Evolutionary conservation across 1,284 basidiomycete species (phyloP).

Genomic region (Leccinum proliferum): DNA sequence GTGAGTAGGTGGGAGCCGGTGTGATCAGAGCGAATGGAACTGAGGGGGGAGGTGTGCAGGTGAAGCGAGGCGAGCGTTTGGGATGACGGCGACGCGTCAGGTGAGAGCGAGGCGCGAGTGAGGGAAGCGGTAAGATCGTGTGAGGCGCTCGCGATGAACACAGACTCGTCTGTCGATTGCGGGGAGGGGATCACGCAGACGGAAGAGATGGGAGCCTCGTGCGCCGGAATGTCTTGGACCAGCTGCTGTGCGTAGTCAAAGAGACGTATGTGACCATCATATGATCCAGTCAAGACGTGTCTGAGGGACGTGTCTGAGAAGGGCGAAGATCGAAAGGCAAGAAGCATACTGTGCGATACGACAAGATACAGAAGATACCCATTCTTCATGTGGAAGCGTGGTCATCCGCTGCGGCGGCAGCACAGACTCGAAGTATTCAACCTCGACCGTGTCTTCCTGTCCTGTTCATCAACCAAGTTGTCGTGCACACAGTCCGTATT

Average conservation of each 20-base stretch:
- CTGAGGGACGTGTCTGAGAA: slow-evolving; percentile 30
- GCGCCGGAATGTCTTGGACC: slow-evolving; percentile 44
- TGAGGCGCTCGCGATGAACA: slow-evolving; percentile 74
- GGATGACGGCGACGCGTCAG: slow-evolving; percentile 43
- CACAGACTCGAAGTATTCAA: slow-evolving; percentile 93
- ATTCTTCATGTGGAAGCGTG: slow-evolving; percentile 86
- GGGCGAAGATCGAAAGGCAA: background rate
- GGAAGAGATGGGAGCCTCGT: slow-evolving; percentile 71
- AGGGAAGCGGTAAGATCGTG: slow-evolving; percentile 77
- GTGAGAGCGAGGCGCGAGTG: slow-evolving; percentile 42
- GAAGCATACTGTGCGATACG: slow-evolving; percentile 56
- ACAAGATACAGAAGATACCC: slow-evolving; percentile 85
- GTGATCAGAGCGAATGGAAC: slow-evolving; percentile 55
- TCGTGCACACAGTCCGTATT: background rate
- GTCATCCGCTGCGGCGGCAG: slow-evolving; percentile 85
- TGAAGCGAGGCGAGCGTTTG: slow-evolving; percentile 54
- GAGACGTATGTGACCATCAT: slow-evolving; percentile 71
- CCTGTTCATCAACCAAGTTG: slow-evolving; percentile 14
- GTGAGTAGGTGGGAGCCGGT: slow-evolving; percentile 43
- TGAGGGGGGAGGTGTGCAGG: slow-evolving; percentile 75
- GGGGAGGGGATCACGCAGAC: slow-evolving; percentile 50
- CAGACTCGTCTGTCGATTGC: slow-evolving; percentile 30
- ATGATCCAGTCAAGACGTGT: slow-evolving; percentile 74
- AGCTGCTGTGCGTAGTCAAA: slow-evolving; percentile 68
- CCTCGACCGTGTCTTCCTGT: slow-evolving; percentile 84